phyloP scores from a whole-genome alignment of 176 grass and related monocot genomes.

The Oryza punctata region DNA sequence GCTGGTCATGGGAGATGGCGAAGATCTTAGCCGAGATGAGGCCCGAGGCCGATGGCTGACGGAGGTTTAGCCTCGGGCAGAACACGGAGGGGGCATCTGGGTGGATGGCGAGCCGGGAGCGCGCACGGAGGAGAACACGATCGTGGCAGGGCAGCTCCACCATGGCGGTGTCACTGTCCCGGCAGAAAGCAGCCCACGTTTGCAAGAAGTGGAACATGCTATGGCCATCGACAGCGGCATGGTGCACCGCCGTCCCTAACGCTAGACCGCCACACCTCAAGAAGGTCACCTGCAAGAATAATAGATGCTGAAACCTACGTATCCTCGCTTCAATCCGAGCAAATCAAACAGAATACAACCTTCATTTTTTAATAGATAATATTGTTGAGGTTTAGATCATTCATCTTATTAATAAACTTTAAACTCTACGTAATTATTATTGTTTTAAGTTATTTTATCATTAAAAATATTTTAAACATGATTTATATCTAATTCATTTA shows the following conservation, averaged over 20 bases:
- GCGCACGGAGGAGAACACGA: too few species aligned
- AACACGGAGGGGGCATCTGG: slow-evolving; percentile 5
- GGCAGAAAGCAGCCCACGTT: slow-evolving; percentile 22
- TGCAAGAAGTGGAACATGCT: slow-evolving; percentile 29
- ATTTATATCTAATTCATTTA: too few species aligned
- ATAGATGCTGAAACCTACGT: background rate
- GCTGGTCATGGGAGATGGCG: slow-evolving; percentile 15
- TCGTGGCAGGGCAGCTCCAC: too few species aligned
- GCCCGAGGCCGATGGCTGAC: too few species aligned
- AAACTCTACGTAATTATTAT: too few species aligned
- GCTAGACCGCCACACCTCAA: slow-evolving; percentile 34
- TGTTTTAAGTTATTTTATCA: too few species aligned
- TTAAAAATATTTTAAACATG: too few species aligned
- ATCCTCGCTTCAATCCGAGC: background rate
- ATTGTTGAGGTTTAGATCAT: too few species aligned
- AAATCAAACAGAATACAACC: background rate
- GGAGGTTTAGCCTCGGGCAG: background rate
- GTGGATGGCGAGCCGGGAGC: too few species aligned
- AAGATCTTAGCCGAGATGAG: background rate
- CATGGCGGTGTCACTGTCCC: background rate
- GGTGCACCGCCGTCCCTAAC: slow-evolving; percentile 37
- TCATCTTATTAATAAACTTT: too few species aligned
- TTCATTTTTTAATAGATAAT: too few species aligned
- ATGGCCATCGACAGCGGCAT: slow-evolving; percentile 20
- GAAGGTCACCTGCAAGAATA: too few species aligned